phyloP scores from a whole-genome alignment of 306 rosid genomes.

The Boehmeria nivea region DNA sequence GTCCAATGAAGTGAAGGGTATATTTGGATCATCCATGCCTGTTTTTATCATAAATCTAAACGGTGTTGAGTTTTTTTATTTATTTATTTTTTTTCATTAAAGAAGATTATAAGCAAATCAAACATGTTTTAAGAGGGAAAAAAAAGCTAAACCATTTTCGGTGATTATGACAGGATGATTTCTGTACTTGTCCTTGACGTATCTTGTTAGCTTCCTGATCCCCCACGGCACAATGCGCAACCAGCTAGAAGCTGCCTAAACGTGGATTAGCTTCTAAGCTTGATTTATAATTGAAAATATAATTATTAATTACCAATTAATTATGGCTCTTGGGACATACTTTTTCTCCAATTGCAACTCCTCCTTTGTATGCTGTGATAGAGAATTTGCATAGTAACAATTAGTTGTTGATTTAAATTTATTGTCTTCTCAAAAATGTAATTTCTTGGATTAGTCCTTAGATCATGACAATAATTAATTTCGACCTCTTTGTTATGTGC shows the following conservation, averaged over 20 bases:
- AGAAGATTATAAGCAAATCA: not conserved
- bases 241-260: slow-evolving; percentile 87
- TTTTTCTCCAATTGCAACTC: slow-evolving; percentile 75
- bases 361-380: slow-evolving; percentile 51
- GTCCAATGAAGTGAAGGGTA: slow-evolving; percentile 36
- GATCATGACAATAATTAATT: no score
- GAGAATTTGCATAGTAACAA: slow-evolving; percentile 18
- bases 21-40: slow-evolving; percentile 89
- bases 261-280: slow-evolving; percentile 12
- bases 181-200: slow-evolving; percentile 62
- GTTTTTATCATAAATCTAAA: slow-evolving; percentile 13
- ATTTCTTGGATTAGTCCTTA: slow-evolving; percentile 8
- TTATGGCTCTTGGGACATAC: slow-evolving; percentile 35
- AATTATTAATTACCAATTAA: slow-evolving; percentile 15
- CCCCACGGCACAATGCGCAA: slow-evolving; percentile 93
- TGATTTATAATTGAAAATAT: not conserved
- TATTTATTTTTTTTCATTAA: no score
- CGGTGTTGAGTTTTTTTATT: slow-evolving; percentile 1
- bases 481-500: no score
- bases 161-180: slow-evolving; percentile 65
- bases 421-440: not conserved
- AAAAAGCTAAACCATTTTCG: slow-evolving; percentile 60
- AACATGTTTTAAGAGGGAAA: no score
- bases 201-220: slow-evolving; percentile 53
- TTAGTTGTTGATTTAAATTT: not conserved